Evolutionary conservation across 208 protist genomes (phyloP).

Genomic region (Acanthamoeba triangularis): DNA sequence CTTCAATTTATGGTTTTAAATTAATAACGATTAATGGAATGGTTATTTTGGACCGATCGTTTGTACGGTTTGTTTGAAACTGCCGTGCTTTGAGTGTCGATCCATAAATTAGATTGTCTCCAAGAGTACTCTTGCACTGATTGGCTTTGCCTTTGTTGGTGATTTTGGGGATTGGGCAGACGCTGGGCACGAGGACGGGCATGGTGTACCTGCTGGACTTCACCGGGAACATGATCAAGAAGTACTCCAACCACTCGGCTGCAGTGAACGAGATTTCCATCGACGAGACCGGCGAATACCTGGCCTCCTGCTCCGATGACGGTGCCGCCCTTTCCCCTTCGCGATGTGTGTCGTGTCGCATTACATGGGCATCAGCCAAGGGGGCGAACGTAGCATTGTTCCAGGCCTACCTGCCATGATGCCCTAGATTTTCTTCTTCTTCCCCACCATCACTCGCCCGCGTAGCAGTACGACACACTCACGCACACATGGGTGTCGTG

Average conservation of each 20-base stretch:
- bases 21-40: not conserved
- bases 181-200: conserved; percentile 90
- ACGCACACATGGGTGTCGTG: too few species aligned
- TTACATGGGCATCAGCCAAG: not conserved
- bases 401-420: not conserved
- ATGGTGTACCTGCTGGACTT: conserved; percentile 91
- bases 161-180: conserved; percentile 42
- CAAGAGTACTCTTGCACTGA: not conserved
- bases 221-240: conserved; percentile 89
- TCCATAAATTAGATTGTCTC: not conserved
- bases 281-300: conserved; percentile 91
- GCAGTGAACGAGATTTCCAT: conserved; percentile 90
- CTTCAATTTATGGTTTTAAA: not conserved
- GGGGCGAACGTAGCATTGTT: not conserved
- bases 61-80: not conserved
- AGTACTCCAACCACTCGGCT: conserved; percentile 86
- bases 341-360: not conserved
- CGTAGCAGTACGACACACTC: too few species aligned
- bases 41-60: not conserved
- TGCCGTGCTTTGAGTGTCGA: too few species aligned
- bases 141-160: not conserved
- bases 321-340: conserved; percentile 79
- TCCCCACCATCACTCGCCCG: not conserved
- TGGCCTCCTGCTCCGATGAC: conserved; percentile 92
- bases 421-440: not conserved